Base-by-base conservation (phyloP, 1,284 basidiomycete species). In the Cutaneotrichosporon curvatum region DNA sequence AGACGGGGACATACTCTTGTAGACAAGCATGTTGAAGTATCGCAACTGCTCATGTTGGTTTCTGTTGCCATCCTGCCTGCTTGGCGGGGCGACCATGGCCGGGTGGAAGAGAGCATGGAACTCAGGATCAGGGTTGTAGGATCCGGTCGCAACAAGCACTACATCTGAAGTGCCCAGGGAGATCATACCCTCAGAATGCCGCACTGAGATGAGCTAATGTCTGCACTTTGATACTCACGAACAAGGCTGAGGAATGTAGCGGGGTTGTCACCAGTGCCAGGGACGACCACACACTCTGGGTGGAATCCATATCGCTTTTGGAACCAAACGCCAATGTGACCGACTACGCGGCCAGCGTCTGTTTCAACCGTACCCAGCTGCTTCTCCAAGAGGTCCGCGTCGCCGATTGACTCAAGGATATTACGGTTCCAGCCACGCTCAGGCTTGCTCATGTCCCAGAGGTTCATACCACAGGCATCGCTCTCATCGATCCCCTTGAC, bases 151-250 rank as follows among this genome's bases (percentile, higher is more conserved):
- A 40, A 92, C 78, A 18, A 92, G 77, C 55, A 90, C 81, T 0
- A 89, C 92, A 12, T 89, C 90, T 0, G 87, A 90, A 7, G 89
- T 95, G 25, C 89, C 89, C n/a, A 94, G 78, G 10, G 87, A 90
- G 25, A 94, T 78, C 33, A 94, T 76, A 7, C 87, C 89, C 63
- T 94, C 87, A 12, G 50, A 56, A 23, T 49, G 55, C 20, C 51
- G 85, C 80, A n/a, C 84, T 82, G n/a, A 76, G 76, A 4, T 20
- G 14, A 42, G 28, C 81, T 82, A 51, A 21, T 19, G 14, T 16
- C 23, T 9, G n/a, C n/a, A 16, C 5, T 25, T 7, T 25, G 37
- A 12, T 28, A 62, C 68, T 65, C 47, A 71, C 67, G 53, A 38
- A 67, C 68, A 40, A 90, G 77, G 2, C 84, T 81, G 38, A 89